A percentile compares a stretch with the other conserved stretches of the same genome.
Conservation (phyloP, 345 rosid genomes). For the Bruguiera gymnorhiza region DNA sequence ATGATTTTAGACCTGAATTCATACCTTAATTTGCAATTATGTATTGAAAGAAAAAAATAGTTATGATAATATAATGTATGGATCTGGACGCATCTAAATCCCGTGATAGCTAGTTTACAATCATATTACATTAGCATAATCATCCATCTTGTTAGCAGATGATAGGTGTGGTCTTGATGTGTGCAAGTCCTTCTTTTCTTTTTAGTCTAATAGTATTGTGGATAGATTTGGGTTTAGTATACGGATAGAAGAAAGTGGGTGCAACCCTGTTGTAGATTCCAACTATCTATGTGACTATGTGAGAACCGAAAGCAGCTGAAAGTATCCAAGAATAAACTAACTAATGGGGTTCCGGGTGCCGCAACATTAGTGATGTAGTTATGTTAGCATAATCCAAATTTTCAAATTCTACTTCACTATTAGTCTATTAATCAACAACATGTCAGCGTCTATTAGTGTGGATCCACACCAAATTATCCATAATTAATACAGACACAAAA, state of each 20-base stretch:
- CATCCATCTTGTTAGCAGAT: constrained; percentile 2
- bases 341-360: not conserved
- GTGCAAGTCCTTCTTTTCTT: not conserved
- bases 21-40: not conserved
- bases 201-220: not conserved
- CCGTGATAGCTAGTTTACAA: not conserved
- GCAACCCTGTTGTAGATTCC: not conserved
- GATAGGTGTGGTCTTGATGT: not conserved
- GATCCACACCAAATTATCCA: too few species aligned
- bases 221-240: not conserved
- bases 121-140: not conserved
- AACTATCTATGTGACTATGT: not conserved
- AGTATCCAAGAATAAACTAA: not conserved
- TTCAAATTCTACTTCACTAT: too few species aligned
- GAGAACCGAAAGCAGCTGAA: not conserved
- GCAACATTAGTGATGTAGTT: too few species aligned
- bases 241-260: not conserved
- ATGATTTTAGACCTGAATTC: too few species aligned
- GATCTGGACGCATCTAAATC: too few species aligned
- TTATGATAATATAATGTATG: not conserved
- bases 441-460: too few species aligned
- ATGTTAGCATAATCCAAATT: too few species aligned
- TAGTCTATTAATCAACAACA: too few species aligned
- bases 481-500: too few species aligned
- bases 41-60: not conserved